Evolutionary conservation across 1,284 basidiomycete species (phyloP).

Genomic region (Cystobasidium pallidum): DNA sequence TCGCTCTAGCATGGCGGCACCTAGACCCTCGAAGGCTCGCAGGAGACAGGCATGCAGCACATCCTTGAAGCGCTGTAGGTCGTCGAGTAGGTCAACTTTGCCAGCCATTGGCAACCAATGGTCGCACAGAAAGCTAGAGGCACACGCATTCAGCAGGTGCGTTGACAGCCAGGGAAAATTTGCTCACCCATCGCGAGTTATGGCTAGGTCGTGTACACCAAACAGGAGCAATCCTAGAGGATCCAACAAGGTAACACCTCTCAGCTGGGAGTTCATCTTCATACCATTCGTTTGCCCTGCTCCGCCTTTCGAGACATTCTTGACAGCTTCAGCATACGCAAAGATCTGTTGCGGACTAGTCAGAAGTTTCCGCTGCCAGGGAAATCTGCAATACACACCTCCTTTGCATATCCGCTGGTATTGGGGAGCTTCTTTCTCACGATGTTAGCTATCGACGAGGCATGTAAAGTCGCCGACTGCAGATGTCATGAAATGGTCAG

Average conservation of each 20-base stretch:
- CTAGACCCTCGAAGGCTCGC: slow-evolving; percentile 86
- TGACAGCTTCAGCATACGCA: slow-evolving; percentile 82
- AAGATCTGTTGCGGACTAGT: slow-evolving; percentile 64
- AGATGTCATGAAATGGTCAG: neutral
- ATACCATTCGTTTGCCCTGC: slow-evolving; percentile 48
- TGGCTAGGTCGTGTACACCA: slow-evolving; percentile 74
- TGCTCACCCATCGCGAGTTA: slow-evolving; percentile 55
- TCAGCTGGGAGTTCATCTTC: slow-evolving; percentile 70
- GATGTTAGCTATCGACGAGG: slow-evolving; percentile 81
- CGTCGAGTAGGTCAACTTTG: slow-evolving; percentile 73
- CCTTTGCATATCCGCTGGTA: slow-evolving; percentile 55
- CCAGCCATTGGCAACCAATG: slow-evolving; percentile 87
- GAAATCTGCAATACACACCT: neutral
- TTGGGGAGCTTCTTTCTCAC: slow-evolving; percentile 63
- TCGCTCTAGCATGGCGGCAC: slow-evolving; percentile 43
- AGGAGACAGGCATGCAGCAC: slow-evolving; percentile 84
- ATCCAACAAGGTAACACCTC: slow-evolving; percentile 83
- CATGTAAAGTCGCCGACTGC: slow-evolving; percentile 75
- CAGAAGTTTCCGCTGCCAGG: neutral
- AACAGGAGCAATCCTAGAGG: slow-evolving; percentile 90
- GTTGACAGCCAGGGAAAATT: neutral
- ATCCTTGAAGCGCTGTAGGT: slow-evolving; percentile 78
- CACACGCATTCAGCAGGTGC: slow-evolving; percentile 26
- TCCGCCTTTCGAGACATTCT: slow-evolving; percentile 66
- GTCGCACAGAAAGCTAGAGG: slow-evolving; percentile 69